These are phyloP conservation scores for Rhodofomes roseus DNA, from an alignment of 1,284 basidiomycete species.

Conservation along the genomic window DNA sequence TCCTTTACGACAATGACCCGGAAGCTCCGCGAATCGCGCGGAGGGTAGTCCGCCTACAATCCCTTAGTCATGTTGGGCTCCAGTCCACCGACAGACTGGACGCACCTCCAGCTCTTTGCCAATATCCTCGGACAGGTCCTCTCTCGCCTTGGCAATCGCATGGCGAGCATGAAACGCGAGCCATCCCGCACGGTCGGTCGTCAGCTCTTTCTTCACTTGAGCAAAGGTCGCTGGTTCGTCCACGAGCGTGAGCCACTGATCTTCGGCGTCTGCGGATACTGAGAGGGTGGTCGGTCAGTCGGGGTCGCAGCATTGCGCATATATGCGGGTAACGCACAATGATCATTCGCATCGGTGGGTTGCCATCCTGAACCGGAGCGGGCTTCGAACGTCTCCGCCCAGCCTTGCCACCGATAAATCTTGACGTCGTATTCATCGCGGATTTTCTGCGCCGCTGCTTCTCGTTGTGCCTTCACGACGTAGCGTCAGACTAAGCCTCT, in stretches of 20 bases:
- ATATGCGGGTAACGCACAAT: slow-evolving; percentile 11
- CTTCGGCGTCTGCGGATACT: background rate
- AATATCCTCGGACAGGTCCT: slow-evolving; percentile 52
- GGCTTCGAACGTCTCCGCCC: slow-evolving; percentile 55
- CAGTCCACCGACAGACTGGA: slow-evolving; percentile 1
- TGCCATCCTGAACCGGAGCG: slow-evolving; percentile 48
- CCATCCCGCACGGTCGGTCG: slow-evolving; percentile 54
- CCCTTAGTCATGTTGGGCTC: background rate
- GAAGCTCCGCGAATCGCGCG: slow-evolving; percentile 78
- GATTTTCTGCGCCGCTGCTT: slow-evolving; percentile 50
- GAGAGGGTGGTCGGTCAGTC: background rate
- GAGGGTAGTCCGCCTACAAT: slow-evolving; percentile 64
- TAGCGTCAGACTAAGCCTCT: background rate
- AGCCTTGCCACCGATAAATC: slow-evolving; percentile 41
- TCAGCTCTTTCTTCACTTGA: slow-evolving; percentile 24
- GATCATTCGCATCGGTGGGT: slow-evolving; percentile 31
- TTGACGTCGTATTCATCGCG: slow-evolving; percentile 52
- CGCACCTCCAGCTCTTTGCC: slow-evolving; percentile 68
- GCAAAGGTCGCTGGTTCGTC: slow-evolving; percentile 22
- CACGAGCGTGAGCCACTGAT: slow-evolving; percentile 1
- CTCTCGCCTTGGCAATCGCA: slow-evolving; percentile 46
- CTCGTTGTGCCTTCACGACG: slow-evolving; percentile 44
- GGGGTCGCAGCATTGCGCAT: background rate
- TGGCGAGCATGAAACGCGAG: slow-evolving; percentile 56
- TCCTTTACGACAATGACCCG: slow-evolving; percentile 78